Evolutionary conservation across 2,329 filamentous ascomycete species (phyloP).

Genomic region (Macrophomina tecta): DNA sequence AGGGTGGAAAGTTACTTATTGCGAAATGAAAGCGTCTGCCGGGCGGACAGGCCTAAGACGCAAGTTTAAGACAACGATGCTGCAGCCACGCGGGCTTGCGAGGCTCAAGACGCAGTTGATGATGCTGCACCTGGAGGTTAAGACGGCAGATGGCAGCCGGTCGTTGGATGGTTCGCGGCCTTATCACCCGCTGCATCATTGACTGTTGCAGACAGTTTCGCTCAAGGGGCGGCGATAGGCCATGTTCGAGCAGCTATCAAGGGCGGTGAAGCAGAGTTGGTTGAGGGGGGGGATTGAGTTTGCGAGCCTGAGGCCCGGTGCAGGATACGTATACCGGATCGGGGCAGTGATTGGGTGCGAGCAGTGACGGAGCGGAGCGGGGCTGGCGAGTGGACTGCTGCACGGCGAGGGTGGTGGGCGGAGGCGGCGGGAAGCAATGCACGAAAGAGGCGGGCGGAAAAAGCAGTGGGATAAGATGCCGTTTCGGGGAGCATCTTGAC

Average conservation of each 20-base stretch:
- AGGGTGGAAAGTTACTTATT: too few species aligned
- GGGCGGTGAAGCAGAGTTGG: neutral
- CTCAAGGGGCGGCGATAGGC: neutral
- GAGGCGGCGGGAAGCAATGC: conserved; percentile 15
- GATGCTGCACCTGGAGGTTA: neutral
- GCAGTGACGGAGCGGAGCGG: conserved; percentile 4
- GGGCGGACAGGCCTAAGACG: too few species aligned
- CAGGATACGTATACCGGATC: conserved; percentile 23
- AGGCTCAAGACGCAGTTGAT: too few species aligned
- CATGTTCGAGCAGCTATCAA: neutral
- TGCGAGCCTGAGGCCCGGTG: neutral
- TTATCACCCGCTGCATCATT: conserved; percentile 2
- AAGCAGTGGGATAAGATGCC: neutral
- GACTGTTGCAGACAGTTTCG: neutral
- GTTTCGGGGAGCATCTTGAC: conserved; percentile 17
- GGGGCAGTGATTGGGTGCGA: conserved; percentile 6
- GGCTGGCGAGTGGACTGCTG: neutral
- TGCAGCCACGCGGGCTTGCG: too few species aligned
- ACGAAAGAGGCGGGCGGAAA: neutral
- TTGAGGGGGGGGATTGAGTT: neutral
- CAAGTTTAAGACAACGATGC: too few species aligned
- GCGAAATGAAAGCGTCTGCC: too few species aligned
- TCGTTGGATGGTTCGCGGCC: neutral
- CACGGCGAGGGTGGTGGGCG: neutral
- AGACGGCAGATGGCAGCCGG: neutral